A percentile compares a stretch with the other conserved stretches of the same genome.
phyloP scores from a whole-genome alignment of 805 yeast species.

The Teunomyces gatunensis region DNA sequence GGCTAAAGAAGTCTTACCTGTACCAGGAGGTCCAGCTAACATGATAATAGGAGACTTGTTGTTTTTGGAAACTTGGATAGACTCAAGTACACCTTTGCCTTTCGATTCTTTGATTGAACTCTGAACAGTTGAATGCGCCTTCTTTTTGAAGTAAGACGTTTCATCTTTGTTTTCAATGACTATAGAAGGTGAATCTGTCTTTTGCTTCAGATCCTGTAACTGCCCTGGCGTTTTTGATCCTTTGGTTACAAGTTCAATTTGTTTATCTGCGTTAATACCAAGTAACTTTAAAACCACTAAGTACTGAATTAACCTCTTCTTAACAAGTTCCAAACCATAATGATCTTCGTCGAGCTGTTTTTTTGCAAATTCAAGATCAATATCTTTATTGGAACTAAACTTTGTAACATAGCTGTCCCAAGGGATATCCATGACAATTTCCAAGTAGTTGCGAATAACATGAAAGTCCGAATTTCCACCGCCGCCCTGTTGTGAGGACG shows the following conservation, averaged over 20 bases:
- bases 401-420: constrained; percentile 44
- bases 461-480: constrained; percentile 56
- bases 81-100: constrained; percentile 8
- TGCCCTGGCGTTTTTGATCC: constrained; percentile 7
- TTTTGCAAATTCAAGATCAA: constrained; percentile 47
- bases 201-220: constrained; percentile 5
- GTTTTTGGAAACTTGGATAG: constrained; percentile 25
- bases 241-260: constrained; percentile 11
- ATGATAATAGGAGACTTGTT: constrained; percentile 71
- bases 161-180: constrained; percentile 39
- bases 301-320: constrained; percentile 73
- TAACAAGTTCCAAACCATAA: constrained; percentile 51
- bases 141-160: constrained; percentile 22
- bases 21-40: constrained; percentile 92
- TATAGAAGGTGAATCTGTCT: constrained; percentile 12
- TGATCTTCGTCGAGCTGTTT: constrained; percentile 41
- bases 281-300: constrained; percentile 70
- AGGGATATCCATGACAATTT: constrained; percentile 63
- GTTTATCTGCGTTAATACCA: constrained; percentile 36
- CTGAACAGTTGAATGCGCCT: constrained; percentile 19
- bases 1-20: constrained; percentile 87
- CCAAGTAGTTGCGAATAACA: constrained; percentile 61
- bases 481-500: constrained; percentile 43
- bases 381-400: constrained; percentile 37
- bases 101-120: constrained; percentile 13